phyloP scores from a whole-genome alignment of 2,329 filamentous ascomycete genomes.

The Incumbomyces lentus region DNA sequence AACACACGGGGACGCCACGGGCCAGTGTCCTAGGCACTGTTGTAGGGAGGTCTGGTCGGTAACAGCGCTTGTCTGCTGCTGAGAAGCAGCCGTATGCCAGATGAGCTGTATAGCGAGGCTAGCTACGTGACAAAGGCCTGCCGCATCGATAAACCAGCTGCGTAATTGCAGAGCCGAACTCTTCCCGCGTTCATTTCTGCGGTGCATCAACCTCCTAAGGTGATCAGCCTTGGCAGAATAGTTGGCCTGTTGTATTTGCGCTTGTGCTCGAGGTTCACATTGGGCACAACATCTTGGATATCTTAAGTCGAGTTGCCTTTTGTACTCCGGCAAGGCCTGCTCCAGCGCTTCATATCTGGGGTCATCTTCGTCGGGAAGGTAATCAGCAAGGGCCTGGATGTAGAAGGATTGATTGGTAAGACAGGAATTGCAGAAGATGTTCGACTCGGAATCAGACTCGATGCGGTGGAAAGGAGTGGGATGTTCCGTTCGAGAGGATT shows the following conservation, averaged over 20 bases:
- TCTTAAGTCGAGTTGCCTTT: constrained; percentile 61
- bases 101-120: constrained; percentile 34
- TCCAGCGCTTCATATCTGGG: constrained; percentile 61
- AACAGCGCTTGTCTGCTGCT: constrained; percentile 17
- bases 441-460: constrained; percentile 25
- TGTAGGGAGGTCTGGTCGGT: constrained; percentile 10
- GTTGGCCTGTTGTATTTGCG: constrained; percentile 57
- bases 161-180: constrained; percentile 33
- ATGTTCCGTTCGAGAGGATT: constrained; percentile 36
- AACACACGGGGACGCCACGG: constrained; percentile 6
- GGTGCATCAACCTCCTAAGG: constrained; percentile 63
- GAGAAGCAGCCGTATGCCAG: constrained; percentile 32
- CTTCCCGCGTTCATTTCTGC: constrained; percentile 27
- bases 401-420: constrained; percentile 81
- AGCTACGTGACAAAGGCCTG: constrained; percentile 33
- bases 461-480: background rate
- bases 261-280: constrained; percentile 65
- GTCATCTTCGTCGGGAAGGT: constrained; percentile 56
- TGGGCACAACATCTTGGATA: constrained; percentile 82
- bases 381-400: constrained; percentile 65
- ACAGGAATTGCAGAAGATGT: constrained; percentile 64
- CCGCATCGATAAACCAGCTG: constrained; percentile 32
- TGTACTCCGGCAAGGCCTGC: constrained; percentile 58
- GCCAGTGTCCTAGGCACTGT: background rate
- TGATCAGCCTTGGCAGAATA: constrained; percentile 81